Evolutionary conservation across 2,329 filamentous ascomycete species (phyloP), one percentile per base, ranked within the genome.

Genomic region (Colletotrichum lentis): DNA sequence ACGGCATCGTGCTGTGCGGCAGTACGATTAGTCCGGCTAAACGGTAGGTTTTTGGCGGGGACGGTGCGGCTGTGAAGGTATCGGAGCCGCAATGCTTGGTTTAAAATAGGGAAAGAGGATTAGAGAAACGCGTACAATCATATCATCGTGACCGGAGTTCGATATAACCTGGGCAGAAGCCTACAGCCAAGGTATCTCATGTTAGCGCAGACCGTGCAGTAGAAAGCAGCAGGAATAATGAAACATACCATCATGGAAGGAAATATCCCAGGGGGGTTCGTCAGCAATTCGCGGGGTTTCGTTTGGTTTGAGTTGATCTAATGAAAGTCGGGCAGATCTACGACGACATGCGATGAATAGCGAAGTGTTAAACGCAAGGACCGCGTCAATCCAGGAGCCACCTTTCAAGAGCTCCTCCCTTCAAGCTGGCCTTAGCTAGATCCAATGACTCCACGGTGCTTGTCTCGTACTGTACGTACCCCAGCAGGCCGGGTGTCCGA

Each of bases 1-100:
- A 97, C 95, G 72, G 96, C 96, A 87, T 99, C 96, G 81, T 99
- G 96, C 95, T 93, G 73, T 62, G 7, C 5, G 47, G 6, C 41
- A 18, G 3, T n/a, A 27, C 35, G 2, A 27, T 68, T 50, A 57
- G 65, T 47, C 39, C 24, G 14, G 46, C n/a, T 39, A 16, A 35
- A 46, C 11, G 12, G n/a, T 27, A 22, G 16, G n/a, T 12, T 20
- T 10, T n/a, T 20, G 43, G 20, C 27, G n/a, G 35, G 20, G 27
- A 7, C 4, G n/a, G 24, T 14, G 22, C 5, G 43, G 37, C 18
- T 16, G 14, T 20, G 47, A 37, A 37, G 44, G 18, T 5, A 46
- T 37, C 6, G 37, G 20, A 43, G 43, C n/a, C 27, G 24, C 43
- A 37, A n/a, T 24, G 16, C n/a, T 11, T 47, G 41, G 16, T 2